A percentile compares a stretch with the other conserved stretches of the same genome.
Conservation (phyloP, 768 basidiomycete species). For the Tylopilus intermedius region DNA sequence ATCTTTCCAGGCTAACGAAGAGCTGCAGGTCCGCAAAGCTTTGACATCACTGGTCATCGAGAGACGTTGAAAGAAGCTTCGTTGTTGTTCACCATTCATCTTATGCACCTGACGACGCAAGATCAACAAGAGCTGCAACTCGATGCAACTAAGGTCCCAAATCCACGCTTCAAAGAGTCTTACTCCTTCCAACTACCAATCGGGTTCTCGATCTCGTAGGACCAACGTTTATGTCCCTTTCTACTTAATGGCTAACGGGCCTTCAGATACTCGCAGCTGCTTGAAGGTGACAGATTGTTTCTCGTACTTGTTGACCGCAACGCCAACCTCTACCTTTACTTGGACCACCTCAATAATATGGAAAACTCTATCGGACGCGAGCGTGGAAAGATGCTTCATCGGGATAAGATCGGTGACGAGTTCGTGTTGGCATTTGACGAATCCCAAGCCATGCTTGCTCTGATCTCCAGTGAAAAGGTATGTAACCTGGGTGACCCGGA, state of each 20-base stretch:
- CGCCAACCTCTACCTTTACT: constrained; percentile 33
- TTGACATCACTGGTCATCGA: constrained; percentile 14
- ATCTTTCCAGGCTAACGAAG: not conserved
- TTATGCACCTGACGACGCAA: constrained; percentile 28
- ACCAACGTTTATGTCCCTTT: not conserved
- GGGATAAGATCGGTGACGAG: constrained; percentile 44
- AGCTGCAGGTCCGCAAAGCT: constrained; percentile 13
- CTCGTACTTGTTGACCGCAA: constrained; percentile 35
- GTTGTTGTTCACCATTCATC: constrained; percentile 23
- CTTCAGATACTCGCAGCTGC: constrained; percentile 37
- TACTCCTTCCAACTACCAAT: constrained; percentile 23
- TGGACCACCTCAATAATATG: constrained; percentile 34
- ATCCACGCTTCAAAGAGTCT: constrained; percentile 24
- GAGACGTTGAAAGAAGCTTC: constrained; percentile 20
- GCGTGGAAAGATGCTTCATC: constrained; percentile 33
- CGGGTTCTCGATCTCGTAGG: constrained; percentile 24
- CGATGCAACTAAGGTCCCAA: constrained; percentile 16
- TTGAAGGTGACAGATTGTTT: constrained; percentile 37
- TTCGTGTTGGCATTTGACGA: constrained; percentile 50
- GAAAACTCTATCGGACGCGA: constrained; percentile 31
- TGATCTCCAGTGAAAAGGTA: constrained; percentile 44
- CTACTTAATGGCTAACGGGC: not conserved
- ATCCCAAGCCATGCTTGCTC: constrained; percentile 41
- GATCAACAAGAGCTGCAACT: constrained; percentile 29
- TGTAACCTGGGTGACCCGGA: not conserved